Evolutionary conservation across 805 yeast genomes (phyloP).

Genomic region (Kazachstania kunashirensis): DNA sequence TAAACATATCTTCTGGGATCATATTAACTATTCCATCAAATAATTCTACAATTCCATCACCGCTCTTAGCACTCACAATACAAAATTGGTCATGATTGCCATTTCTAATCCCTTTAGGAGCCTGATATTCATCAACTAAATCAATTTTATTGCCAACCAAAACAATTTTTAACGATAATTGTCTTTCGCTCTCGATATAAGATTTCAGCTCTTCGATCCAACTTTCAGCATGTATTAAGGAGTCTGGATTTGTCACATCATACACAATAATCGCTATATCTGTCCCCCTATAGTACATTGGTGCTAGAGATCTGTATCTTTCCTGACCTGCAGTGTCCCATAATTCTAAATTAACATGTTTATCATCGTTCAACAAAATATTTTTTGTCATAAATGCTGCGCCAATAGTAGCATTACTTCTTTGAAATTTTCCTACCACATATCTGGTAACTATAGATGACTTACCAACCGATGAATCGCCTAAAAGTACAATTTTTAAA

Average conservation of each 20-base stretch:
- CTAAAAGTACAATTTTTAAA: slow-evolving; percentile 46
- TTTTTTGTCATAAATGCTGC: slow-evolving; percentile 75
- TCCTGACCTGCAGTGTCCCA: slow-evolving; percentile 91
- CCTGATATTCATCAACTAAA: slow-evolving; percentile 36
- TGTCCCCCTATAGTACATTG: slow-evolving; percentile 76
- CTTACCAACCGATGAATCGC: slow-evolving; percentile 65
- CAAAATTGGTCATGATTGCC: not conserved
- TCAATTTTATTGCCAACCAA: slow-evolving; percentile 74
- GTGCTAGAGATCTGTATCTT: slow-evolving; percentile 65
- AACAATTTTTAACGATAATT: slow-evolving; percentile 53
- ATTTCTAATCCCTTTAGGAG: slow-evolving; percentile 18
- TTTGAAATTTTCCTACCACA: slow-evolving; percentile 65
- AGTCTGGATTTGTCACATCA: slow-evolving; percentile 59
- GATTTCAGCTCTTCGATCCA: slow-evolving; percentile 66
- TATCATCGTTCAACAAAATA: slow-evolving; percentile 40
- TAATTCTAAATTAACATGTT: slow-evolving; percentile 59
- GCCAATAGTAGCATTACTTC: slow-evolving; percentile 73
- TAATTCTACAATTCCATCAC: slow-evolving; percentile 37
- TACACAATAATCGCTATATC: slow-evolving; percentile 73
- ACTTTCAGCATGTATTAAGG: slow-evolving; percentile 57
- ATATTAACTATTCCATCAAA: slow-evolving; percentile 37
- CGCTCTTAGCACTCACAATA: slow-evolving; percentile 44
- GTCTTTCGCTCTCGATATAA: slow-evolving; percentile 32
- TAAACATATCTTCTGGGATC: slow-evolving; percentile 26
- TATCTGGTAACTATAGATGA: slow-evolving; percentile 59